phyloP scores from a whole-genome alignment of 768 basidiomycete genomes.

The Antrodiella citrinella region DNA sequence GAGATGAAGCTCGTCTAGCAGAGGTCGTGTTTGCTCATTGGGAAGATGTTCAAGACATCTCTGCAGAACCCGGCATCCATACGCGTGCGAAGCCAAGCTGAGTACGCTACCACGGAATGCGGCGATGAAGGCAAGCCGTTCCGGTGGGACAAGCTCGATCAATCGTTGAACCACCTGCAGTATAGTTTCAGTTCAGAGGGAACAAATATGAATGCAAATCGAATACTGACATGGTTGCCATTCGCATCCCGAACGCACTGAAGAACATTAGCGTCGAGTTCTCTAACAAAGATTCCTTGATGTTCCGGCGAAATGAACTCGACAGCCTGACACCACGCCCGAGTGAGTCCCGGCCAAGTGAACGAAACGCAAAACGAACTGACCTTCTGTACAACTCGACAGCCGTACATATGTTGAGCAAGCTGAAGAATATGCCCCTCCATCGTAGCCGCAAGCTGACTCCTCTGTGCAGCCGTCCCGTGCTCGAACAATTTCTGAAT shows the following conservation, averaged over 20 bases:
- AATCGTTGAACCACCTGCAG: slow-evolving; percentile 80
- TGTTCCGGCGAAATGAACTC: slow-evolving; percentile 76
- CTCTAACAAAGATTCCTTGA: slow-evolving; percentile 65
- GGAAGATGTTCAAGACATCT: slow-evolving; percentile 84
- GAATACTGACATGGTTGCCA: slow-evolving; percentile 82
- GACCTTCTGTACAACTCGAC: slow-evolving; percentile 92
- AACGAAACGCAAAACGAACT: slow-evolving; percentile 3
- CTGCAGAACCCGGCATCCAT: slow-evolving; percentile 92
- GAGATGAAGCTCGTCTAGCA: slow-evolving; percentile 79
- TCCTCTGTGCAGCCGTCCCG: slow-evolving; percentile 70
- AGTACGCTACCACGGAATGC: slow-evolving; percentile 72
- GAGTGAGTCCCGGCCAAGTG: slow-evolving; percentile 5
- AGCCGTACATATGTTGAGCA: slow-evolving; percentile 91
- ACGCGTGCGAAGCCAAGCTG: slow-evolving; percentile 80
- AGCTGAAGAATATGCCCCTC: slow-evolving; percentile 70
- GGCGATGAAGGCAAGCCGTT: slow-evolving; percentile 67
- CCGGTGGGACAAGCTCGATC: slow-evolving; percentile 70
- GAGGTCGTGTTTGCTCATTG: slow-evolving; percentile 51
- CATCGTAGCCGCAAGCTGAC: slow-evolving; percentile 60
- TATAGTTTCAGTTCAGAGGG: background rate
- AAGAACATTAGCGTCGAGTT: slow-evolving; percentile 73
- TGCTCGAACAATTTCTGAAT: slow-evolving; percentile 91
- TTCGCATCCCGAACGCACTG: slow-evolving; percentile 87
- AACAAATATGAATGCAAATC: too few relatives aligned
- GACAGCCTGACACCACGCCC: slow-evolving; percentile 51